These are phyloP conservation scores for Cinchona pubescens DNA, from an alignment of 257 asterid species.

Conservation along the genomic window DNA sequence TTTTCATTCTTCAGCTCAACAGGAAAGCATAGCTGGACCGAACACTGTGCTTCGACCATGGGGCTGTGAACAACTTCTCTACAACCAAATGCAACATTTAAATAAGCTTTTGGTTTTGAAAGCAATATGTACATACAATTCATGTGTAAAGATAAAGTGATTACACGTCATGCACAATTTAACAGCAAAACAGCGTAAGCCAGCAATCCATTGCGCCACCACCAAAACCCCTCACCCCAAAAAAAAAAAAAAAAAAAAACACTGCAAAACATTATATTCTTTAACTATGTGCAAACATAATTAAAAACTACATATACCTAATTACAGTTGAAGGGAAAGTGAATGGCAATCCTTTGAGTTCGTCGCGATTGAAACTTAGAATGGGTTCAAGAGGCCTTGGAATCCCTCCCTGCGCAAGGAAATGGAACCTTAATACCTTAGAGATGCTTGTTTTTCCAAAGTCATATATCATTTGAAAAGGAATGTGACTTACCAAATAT, in stretches of 20 bases:
- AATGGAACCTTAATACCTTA: conserved; percentile 16
- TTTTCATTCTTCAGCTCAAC: conserved; percentile 75
- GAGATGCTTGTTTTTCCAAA: conserved; percentile 18
- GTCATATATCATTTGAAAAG: conserved; percentile 14
- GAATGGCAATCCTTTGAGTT: conserved; percentile 85
- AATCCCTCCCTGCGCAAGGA: conserved; percentile 77
- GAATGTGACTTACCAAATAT: conserved; percentile 58
- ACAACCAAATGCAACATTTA: conserved; percentile 32
- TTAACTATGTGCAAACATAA: conserved; percentile 9
- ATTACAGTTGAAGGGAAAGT: conserved; percentile 69
- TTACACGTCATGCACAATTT: background rate
- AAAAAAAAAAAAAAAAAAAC: background rate
- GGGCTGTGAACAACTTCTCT: conserved; percentile 93
- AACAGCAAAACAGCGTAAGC: too few relatives aligned
- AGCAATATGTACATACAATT: background rate
- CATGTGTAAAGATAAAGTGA: background rate
- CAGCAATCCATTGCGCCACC: too few relatives aligned
- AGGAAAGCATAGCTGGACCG: conserved; percentile 93
- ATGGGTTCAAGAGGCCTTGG: conserved; percentile 71
- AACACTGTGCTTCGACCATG: conserved; percentile 98
- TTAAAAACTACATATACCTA: conserved; percentile 47
- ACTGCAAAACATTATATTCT: background rate
- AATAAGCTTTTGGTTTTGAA: conserved; percentile 11
- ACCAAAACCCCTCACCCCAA: too few relatives aligned
- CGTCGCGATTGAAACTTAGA: conserved; percentile 73